These are phyloP conservation scores for Zygosaccharomyces rouxii DNA, from an alignment of 805 yeast species.

Conservation along the genomic window DNA sequence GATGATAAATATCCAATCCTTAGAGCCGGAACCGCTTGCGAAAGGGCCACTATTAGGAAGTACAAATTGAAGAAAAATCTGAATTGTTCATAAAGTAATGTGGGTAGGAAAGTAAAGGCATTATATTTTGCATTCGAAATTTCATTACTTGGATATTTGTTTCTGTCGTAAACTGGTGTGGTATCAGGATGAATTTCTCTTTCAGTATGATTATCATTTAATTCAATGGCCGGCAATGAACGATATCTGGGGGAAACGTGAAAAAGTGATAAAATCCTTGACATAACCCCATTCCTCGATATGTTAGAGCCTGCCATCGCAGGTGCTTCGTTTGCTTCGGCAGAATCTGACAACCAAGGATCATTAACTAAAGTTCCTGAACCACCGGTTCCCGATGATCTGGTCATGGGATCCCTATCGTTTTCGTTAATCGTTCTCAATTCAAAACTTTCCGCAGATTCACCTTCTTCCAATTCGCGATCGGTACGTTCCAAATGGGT, in stretches of 20 bases:
- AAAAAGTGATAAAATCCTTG: slow-evolving; percentile 6
- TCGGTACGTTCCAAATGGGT: slow-evolving; percentile 31
- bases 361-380: slow-evolving; percentile 17
- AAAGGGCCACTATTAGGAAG: slow-evolving; percentile 86
- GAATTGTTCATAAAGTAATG: slow-evolving; percentile 90
- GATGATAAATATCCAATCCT: slow-evolving; percentile 92
- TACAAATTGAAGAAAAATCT: slow-evolving; percentile 93
- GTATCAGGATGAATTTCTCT: slow-evolving; percentile 43
- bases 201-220: slow-evolving; percentile 26
- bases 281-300: slow-evolving; percentile 2
- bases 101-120: slow-evolving; percentile 80
- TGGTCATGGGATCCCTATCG: slow-evolving; percentile 12
- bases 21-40: slow-evolving; percentile 84
- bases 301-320: neutral
- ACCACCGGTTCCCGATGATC: slow-evolving; percentile 19
- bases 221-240: slow-evolving; percentile 15
- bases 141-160: slow-evolving; percentile 60
- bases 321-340: neutral
- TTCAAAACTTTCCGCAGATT: slow-evolving; percentile 29
- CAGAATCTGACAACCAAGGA: slow-evolving; percentile 4
- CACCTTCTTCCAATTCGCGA: slow-evolving; percentile 30
- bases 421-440: slow-evolving; percentile 24
- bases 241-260: slow-evolving; percentile 9
- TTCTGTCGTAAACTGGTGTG: slow-evolving; percentile 35
- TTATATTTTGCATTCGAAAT: slow-evolving; percentile 93